Evolutionary conservation across 78 protist genomes (phyloP), one percentile per base, ranked within the genome.

Genomic region (Polysphondylium violaceum): DNA sequence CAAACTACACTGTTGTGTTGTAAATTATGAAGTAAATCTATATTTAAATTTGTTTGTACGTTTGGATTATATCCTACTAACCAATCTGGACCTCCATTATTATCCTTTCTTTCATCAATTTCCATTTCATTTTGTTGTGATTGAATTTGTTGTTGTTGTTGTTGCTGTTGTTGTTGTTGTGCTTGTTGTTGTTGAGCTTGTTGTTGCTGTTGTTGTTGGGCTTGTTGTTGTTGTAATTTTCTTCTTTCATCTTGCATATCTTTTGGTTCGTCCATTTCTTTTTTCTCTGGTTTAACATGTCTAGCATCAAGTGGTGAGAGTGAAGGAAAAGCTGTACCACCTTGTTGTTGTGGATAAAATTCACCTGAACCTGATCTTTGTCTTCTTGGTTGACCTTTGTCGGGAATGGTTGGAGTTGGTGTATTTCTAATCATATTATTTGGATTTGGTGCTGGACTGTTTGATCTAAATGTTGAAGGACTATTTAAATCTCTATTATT

Each of bases 1-100:
- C 98, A 96, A n/a, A 96, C 98, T 1, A 95, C 97, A 71, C 92
- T 69, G 44, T 43, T 59, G 94, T 95, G 95, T 5, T 29, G 58
- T 44, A 95, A 38, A 41, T 38, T 92, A 59, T 92, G 97, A 33
- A 72, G 50, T 43, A 94, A 64, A 58, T 85, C 95, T 12, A 92
- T 78, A 25, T 81, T 86, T 41, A 92, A 50, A 53, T 90, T 90
- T 68, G 94, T 90, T 51, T 90, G 88, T 40, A 90, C 94, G 38
- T 76, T 83, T 76, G 88, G 86, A 36, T 90, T 90, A 87, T 90
- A 90, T 33, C 94, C 88, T 58, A 90, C 94, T 14, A 90, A 31
- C 94, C 94, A 90, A 74, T 90, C 94, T 53, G 25, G 81, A 27
- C 87, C 94, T 21, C 78, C 58, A 16, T 71, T 73, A 23, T 76